Evolutionary conservation across 164 flowering plant genomes (phyloP).

Genomic region (Brasenia schreberi): DNA sequence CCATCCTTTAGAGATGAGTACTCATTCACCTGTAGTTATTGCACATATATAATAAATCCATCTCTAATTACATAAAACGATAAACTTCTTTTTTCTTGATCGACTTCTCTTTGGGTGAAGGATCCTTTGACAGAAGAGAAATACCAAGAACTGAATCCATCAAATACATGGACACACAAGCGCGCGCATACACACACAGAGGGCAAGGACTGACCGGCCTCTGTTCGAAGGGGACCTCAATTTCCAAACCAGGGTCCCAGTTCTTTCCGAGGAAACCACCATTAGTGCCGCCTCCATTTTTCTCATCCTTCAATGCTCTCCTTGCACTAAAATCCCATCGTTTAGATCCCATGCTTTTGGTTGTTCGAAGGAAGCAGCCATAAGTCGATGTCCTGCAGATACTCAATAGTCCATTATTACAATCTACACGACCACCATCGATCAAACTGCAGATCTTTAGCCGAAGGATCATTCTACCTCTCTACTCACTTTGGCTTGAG

Average conservation of each 20-base stretch:
- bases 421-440: neutral
- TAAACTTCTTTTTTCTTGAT: too few species aligned
- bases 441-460: neutral
- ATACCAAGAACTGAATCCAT: neutral
- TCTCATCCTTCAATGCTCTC: conserved; percentile 56
- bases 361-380: neutral
- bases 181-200: neutral
- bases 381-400: neutral
- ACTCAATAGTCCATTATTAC: neutral
- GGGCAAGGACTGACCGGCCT: conserved; percentile 54
- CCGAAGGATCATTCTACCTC: neutral
- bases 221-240: conserved; percentile 91
- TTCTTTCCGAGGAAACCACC: conserved; percentile 44
- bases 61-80: too few species aligned
- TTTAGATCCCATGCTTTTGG: neutral
- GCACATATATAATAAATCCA: neutral
- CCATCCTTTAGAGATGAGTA: conserved; percentile 81
- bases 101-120: neutral
- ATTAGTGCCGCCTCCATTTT: conserved; percentile 23
- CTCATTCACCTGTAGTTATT: conserved; percentile 56
- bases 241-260: conserved; percentile 88
- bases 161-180: neutral
- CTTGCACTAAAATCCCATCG: neutral
- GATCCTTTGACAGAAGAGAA: neutral
- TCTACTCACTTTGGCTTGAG: neutral